Evolutionary conservation across 1,284 basidiomycete genomes (phyloP).

Genomic region (Cryptococcus hybrid): DNA sequence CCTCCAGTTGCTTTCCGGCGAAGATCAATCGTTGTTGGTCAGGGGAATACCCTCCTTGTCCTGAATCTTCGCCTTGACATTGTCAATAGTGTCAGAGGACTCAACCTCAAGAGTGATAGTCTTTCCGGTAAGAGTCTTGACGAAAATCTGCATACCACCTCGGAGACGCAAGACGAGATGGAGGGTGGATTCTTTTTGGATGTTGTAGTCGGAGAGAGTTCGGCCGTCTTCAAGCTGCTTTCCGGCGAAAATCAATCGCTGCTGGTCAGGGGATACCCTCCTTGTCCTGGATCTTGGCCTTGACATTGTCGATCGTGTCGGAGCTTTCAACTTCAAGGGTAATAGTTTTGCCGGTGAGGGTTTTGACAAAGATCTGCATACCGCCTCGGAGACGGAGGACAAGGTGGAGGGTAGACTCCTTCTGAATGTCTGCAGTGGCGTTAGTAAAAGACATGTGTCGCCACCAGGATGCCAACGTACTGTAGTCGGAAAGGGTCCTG

Average conservation of each 20-base stretch:
- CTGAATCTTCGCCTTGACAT: slow-evolving; percentile 76
- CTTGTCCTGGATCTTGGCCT: slow-evolving; percentile 64
- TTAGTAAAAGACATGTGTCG: too few species aligned
- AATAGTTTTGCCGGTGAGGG: slow-evolving; percentile 55
- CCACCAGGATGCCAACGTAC: slow-evolving; percentile 13
- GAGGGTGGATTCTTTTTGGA: too few species aligned
- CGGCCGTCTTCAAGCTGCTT: too few species aligned
- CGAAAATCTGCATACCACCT: slow-evolving; percentile 43
- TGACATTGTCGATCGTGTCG: slow-evolving; percentile 51
- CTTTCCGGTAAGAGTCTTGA: slow-evolving; percentile 50
- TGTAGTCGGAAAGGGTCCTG: slow-evolving; percentile 55
- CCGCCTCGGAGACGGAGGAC: slow-evolving; percentile 42
- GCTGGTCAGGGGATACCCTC: slow-evolving; percentile 57
- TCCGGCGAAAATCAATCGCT: too few species aligned
- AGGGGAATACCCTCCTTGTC: slow-evolving; percentile 69
- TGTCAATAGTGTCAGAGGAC: slow-evolving; percentile 83
- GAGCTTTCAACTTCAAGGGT: slow-evolving; percentile 57
- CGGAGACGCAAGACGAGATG: too few species aligned
- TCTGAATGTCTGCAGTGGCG: slow-evolving; percentile 44
- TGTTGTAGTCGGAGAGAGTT: too few species aligned
- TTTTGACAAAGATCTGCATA: slow-evolving; percentile 46
- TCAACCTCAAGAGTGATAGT: slow-evolving; percentile 57
- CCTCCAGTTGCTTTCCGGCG: slow-evolving; percentile 49
- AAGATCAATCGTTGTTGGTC: slow-evolving; percentile 64
- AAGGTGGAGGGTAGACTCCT: background rate